These are phyloP conservation scores for Helotiales sp. DNA, from an alignment of 2,329 filamentous ascomycete genomes.

Conservation along the genomic window DNA sequence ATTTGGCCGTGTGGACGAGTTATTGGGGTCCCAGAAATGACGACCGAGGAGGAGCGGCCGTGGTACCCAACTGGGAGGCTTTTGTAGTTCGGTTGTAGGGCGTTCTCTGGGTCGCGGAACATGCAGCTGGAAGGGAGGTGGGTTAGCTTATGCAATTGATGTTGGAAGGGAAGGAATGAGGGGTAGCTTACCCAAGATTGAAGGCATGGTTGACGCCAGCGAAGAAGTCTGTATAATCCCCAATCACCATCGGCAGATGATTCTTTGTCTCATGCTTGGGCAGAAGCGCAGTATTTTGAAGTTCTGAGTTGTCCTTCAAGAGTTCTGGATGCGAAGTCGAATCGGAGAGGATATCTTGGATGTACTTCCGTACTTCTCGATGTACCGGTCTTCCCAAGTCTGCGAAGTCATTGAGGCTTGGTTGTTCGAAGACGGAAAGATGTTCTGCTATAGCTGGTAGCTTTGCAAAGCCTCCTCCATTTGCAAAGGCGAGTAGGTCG, in stretches of 20 bases:
- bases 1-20: constrained; percentile 76
- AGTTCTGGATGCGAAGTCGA: constrained; percentile 60
- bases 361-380: constrained; percentile 64
- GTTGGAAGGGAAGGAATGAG: background rate
- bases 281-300: constrained; percentile 60
- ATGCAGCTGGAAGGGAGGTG: constrained; percentile 51
- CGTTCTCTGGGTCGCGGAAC: constrained; percentile 71
- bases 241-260: constrained; percentile 75
- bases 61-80: constrained; percentile 83
- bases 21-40: constrained; percentile 72
- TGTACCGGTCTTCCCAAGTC: constrained; percentile 68
- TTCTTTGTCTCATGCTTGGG: constrained; percentile 59
- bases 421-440: constrained; percentile 60
- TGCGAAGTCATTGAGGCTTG: constrained; percentile 73
- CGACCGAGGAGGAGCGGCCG: constrained; percentile 72
- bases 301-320: constrained; percentile 59
- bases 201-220: constrained; percentile 78
- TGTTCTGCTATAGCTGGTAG: constrained; percentile 54
- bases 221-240: constrained; percentile 86
- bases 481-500: constrained; percentile 63
- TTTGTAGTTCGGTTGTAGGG: constrained; percentile 78
- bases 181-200: constrained; percentile 42
- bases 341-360: constrained; percentile 65
- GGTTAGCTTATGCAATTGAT: background rate
- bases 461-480: constrained; percentile 57